Percentiles rank a stretch among this genome's conserved stretches.
phyloP scores from a whole-genome alignment of 495 filamentous ascomycete genomes.

The Chaetomium tenue region DNA sequence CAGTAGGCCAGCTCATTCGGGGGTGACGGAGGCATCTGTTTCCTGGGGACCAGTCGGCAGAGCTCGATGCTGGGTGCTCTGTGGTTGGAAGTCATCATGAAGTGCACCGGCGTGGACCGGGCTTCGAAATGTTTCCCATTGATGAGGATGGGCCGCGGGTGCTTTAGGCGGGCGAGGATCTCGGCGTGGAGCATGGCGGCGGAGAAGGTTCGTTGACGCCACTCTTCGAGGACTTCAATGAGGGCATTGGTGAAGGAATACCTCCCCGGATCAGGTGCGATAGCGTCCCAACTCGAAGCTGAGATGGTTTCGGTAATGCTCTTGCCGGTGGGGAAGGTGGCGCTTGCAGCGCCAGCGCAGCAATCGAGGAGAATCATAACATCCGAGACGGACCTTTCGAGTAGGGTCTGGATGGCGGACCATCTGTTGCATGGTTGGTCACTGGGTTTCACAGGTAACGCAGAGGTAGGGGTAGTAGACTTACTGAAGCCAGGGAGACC shows the following conservation, averaged over 20 bases:
- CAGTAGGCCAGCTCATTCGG: conserved; percentile 29
- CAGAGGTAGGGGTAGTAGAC: not conserved
- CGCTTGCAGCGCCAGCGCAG: conserved; percentile 52
- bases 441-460: not conserved
- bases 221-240: conserved; percentile 53
- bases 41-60: conserved; percentile 34
- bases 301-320: conserved; percentile 55
- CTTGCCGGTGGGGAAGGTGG: conserved; percentile 47
- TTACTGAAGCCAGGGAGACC: conserved; percentile 47
- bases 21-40: conserved; percentile 36
- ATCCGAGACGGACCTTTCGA: conserved; percentile 53
- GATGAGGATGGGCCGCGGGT: conserved; percentile 49
- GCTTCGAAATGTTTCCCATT: conserved; percentile 53
- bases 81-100: conserved; percentile 54
- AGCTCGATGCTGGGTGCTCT: conserved; percentile 53
- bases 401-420: conserved; percentile 55
- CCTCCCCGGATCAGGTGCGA: conserved; percentile 50
- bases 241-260: conserved; percentile 53
- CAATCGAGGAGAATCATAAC: conserved; percentile 55
- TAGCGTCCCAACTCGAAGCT: conserved; percentile 54
- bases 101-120: conserved; percentile 51
- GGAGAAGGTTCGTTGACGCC: conserved; percentile 47
- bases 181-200: conserved; percentile 55
- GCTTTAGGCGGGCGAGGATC: conserved; percentile 51
- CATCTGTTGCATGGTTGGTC: conserved; percentile 33